A percentile compares a stretch with the other conserved stretches of the same genome.
Conservation (phyloP, 2,329 filamentous ascomycete genomes). For the Fusarium mexicanum region DNA sequence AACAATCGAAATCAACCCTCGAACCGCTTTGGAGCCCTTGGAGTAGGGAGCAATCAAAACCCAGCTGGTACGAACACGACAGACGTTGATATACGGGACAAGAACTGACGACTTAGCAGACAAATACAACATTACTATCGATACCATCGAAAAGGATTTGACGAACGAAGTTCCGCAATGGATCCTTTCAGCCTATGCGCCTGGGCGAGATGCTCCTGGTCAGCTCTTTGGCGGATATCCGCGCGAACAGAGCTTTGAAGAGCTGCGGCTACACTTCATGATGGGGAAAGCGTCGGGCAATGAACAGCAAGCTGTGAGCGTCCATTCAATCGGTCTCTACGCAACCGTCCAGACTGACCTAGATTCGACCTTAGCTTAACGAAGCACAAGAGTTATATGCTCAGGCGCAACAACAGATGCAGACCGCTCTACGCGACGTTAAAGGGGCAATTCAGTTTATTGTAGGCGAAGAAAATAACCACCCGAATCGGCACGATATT, state of each 20-base stretch:
- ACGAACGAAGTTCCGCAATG: constrained; percentile 79
- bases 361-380: constrained; percentile 58
- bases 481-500: constrained; percentile 79
- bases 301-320: constrained; percentile 60
- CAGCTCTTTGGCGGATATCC: constrained; percentile 84
- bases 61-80: constrained; percentile 25
- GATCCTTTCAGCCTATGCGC: constrained; percentile 88
- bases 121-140: constrained; percentile 64
- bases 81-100: background rate
- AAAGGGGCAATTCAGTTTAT: constrained; percentile 78
- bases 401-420: constrained; percentile 76
- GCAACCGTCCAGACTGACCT: constrained; percentile 26
- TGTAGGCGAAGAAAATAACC: constrained; percentile 70
- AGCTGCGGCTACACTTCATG: constrained; percentile 81
- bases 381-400: constrained; percentile 70
- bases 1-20: constrained; percentile 47
- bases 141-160: constrained; percentile 73
- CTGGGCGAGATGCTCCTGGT: constrained; percentile 77
- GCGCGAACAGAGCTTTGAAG: constrained; percentile 88
- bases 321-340: background rate
- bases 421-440: constrained; percentile 73
- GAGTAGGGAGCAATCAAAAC: constrained; percentile 40
- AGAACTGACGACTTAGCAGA: constrained; percentile 35
- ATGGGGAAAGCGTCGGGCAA: constrained; percentile 68
- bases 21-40: constrained; percentile 69